A percentile compares a stretch with the other conserved stretches of the same genome.
These are phyloP conservation scores for Lenzites betulinus DNA, from an alignment of 768 basidiomycete species.

Conservation along the genomic window DNA sequence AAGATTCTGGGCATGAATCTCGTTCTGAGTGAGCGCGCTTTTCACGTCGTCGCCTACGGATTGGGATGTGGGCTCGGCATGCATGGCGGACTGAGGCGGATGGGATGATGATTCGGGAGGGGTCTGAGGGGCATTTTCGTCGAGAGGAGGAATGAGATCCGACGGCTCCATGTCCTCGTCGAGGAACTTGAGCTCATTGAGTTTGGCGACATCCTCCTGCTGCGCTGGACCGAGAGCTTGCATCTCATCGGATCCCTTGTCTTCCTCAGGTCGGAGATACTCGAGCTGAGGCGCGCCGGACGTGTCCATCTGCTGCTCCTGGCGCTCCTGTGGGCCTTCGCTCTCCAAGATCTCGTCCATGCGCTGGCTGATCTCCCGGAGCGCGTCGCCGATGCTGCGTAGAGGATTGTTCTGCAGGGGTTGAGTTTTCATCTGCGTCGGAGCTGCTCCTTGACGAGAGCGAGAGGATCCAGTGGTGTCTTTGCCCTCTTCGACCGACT, in stretches of 20 bases:
- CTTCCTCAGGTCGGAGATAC: slow-evolving; percentile 60
- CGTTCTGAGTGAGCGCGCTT: slow-evolving; percentile 22
- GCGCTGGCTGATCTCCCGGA: slow-evolving; percentile 80
- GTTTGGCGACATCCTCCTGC: slow-evolving; percentile 79
- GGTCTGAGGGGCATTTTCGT: not conserved
- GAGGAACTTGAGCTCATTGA: slow-evolving; percentile 77
- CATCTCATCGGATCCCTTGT: slow-evolving; percentile 70
- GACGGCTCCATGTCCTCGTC: slow-evolving; percentile 49
- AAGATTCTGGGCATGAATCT: slow-evolving; percentile 18
- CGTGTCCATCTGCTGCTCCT: slow-evolving; percentile 37
- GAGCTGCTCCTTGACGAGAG: slow-evolving; percentile 20
- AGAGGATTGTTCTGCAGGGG: slow-evolving; percentile 53
- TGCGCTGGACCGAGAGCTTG: slow-evolving; percentile 89
- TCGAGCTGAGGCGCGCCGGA: slow-evolving; percentile 60
- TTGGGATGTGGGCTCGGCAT: slow-evolving; percentile 8
- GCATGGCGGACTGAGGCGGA: slow-evolving; percentile 5
- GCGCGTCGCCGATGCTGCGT: slow-evolving; percentile 81
- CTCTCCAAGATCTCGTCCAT: slow-evolving; percentile 76
- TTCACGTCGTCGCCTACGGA: slow-evolving; percentile 13
- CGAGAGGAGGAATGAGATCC: slow-evolving; percentile 4
- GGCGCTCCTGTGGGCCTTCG: slow-evolving; percentile 33
- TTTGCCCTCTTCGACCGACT: slow-evolving; percentile 12
- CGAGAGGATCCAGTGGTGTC: slow-evolving; percentile 13
- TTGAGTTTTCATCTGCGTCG: slow-evolving; percentile 25
- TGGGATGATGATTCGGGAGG: not conserved